Percentiles rank a stretch among this genome's conserved stretches.
Evolutionary conservation across 148 eudicot species (phyloP).

Genomic region (Diospyros lotus): DNA sequence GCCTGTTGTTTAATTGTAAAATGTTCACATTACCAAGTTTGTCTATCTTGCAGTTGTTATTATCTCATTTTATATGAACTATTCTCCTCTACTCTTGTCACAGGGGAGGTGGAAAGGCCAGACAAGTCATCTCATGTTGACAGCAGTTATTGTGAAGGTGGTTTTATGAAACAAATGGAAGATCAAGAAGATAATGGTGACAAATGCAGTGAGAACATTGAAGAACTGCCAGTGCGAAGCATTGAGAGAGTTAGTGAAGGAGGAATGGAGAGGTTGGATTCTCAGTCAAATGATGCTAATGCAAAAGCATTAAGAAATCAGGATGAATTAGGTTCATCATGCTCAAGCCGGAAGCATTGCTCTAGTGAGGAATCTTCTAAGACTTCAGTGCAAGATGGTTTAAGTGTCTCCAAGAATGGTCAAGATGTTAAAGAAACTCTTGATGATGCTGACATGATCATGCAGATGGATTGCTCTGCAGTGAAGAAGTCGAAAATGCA

Average conservation of each 20-base stretch:
- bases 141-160: conserved; percentile 12
- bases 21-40: neutral
- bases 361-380: neutral
- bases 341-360: conserved; percentile 2
- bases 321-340: neutral
- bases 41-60: neutral
- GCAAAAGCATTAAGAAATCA: conserved; percentile 3
- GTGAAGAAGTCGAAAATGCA: conserved; percentile 17
- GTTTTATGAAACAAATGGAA: conserved; percentile 15
- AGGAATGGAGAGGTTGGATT: conserved; percentile 6
- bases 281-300: neutral
- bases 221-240: conserved; percentile 16
- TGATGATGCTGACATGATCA: conserved; percentile 11
- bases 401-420: conserved; percentile 9
- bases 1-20: neutral
- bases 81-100: neutral
- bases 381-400: conserved; percentile 16
- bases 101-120: conserved; percentile 14
- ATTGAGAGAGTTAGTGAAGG: conserved; percentile 10
- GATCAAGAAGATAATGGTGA: conserved; percentile 12
- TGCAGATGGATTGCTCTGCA: conserved; percentile 9
- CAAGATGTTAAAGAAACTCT: conserved; percentile 7
- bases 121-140: conserved; percentile 12
- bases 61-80: neutral
- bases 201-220: conserved; percentile 10